Evolutionary conservation across 176 grass and related monocot genomes (phyloP).

Genomic region (Chloris gayana): DNA sequence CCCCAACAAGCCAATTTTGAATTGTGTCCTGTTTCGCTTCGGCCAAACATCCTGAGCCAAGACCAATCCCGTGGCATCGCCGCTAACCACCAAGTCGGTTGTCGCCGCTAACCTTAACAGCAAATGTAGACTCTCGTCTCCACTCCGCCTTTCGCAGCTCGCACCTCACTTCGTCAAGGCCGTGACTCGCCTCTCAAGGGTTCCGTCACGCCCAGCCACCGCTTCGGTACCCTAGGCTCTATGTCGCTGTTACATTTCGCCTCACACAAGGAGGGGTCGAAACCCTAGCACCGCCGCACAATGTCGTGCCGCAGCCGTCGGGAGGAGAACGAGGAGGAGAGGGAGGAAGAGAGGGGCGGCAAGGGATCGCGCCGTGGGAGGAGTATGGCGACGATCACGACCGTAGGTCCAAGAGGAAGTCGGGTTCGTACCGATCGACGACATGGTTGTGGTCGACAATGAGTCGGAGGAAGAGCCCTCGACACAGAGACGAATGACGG

Average conservation of each 20-base stretch:
- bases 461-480: constrained; percentile 52
- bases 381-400: constrained; percentile 33
- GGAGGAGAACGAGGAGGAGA: constrained; percentile 44
- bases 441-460: constrained; percentile 63
- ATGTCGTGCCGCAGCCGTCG: constrained; percentile 56
- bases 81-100: not conserved
- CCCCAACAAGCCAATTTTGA: too few species aligned
- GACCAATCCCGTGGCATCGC: too few species aligned
- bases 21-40: too few species aligned
- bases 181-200: not conserved
- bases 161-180: not conserved
- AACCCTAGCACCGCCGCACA: constrained; percentile 34
- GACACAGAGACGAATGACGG: constrained; percentile 57
- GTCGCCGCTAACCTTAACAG: not conserved
- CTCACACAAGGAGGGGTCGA: not conserved
- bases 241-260: not conserved
- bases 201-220: not conserved
- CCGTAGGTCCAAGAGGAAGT: constrained; percentile 27
- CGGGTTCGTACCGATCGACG: constrained; percentile 58
- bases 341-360: constrained; percentile 30
- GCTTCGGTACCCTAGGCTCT: not conserved
- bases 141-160: not conserved
- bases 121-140: not conserved
- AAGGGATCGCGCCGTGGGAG: constrained; percentile 35
- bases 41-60: too few species aligned